Percentiles rank a stretch among this genome's conserved stretches.
These are phyloP conservation scores for Pseudomonodictys pantanalensis DNA, from an alignment of 495 filamentous ascomycete genomes.

Conservation along the genomic window DNA sequence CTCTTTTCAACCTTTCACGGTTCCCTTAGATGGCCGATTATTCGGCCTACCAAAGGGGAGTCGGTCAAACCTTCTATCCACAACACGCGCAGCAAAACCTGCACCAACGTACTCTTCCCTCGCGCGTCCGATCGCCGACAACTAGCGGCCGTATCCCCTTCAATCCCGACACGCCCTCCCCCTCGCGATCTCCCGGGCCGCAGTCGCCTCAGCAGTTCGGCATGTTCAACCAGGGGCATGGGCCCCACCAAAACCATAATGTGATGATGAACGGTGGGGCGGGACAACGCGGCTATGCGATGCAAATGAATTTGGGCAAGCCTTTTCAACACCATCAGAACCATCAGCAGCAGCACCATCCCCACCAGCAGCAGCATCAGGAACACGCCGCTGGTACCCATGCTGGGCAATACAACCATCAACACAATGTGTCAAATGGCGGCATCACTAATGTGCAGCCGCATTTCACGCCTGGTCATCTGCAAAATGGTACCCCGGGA, in stretches of 20 bases:
- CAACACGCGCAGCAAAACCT: conserved; percentile 52
- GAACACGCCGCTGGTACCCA: conserved; percentile 63
- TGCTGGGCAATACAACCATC: conserved; percentile 55
- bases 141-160: conserved; percentile 44
- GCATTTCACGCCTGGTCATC: conserved; percentile 65
- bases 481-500: conserved; percentile 70
- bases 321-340: conserved; percentile 52
- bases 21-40: conserved; percentile 73
- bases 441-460: conserved; percentile 70
- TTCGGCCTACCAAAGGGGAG: conserved; percentile 71
- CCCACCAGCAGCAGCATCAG: conserved; percentile 74
- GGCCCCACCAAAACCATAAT: conserved; percentile 79
- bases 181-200: conserved; percentile 67
- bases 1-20: neutral
- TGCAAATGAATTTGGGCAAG: conserved; percentile 64
- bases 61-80: conserved; percentile 62
- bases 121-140: conserved; percentile 58
- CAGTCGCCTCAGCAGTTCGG: conserved; percentile 65
- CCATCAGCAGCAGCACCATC: conserved; percentile 51
- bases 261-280: conserved; percentile 66
- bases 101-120: conserved; percentile 48
- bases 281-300: conserved; percentile 59
- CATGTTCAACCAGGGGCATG: conserved; percentile 75
- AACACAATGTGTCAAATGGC: conserved; percentile 76
- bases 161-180: conserved; percentile 62